phyloP scores from a whole-genome alignment of 2,329 filamentous ascomycete genomes.

The Daldinia sp. region DNA sequence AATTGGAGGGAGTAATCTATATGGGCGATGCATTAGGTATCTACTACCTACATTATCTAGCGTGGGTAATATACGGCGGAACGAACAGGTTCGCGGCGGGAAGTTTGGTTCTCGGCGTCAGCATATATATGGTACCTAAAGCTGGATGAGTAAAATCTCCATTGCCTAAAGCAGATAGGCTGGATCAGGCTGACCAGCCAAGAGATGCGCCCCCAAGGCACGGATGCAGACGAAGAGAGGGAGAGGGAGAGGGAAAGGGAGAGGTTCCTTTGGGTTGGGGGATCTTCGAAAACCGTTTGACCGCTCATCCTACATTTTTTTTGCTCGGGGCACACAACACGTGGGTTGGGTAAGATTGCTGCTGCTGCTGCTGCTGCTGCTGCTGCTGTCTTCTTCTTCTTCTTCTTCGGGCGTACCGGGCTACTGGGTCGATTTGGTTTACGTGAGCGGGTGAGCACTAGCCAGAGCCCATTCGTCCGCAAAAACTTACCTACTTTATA shows the following conservation, averaged over 20 bases:
- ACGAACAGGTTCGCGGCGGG: not conserved
- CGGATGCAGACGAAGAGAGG: constrained; percentile 2
- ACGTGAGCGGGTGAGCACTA: constrained; percentile 37
- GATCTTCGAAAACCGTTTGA: constrained; percentile 17
- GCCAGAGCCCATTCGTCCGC: not conserved
- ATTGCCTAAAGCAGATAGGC: not conserved
- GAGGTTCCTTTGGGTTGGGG: not conserved
- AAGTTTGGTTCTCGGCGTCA: not conserved
- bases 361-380: no score
- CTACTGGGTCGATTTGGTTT: constrained; percentile 30
- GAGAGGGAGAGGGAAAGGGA: no score
- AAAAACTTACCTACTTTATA: constrained; percentile 14
- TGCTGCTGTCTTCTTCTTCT: constrained; percentile 9
- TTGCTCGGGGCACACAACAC: constrained; percentile 21
- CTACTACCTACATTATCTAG: no score
- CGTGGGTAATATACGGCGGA: not conserved
- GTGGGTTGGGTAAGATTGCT: constrained; percentile 28
- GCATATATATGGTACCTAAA: not conserved
- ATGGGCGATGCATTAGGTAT: not conserved
- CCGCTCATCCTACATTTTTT: constrained; percentile 30
- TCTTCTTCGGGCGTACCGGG: constrained; percentile 29
- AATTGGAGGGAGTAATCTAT: not conserved
- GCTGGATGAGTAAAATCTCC: no score
- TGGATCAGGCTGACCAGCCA: not conserved
- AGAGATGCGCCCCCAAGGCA: constrained; percentile 13